Conservation (phyloP, 1,139 yeast genomes). For the Scheffersomyces segobiensis region DNA sequence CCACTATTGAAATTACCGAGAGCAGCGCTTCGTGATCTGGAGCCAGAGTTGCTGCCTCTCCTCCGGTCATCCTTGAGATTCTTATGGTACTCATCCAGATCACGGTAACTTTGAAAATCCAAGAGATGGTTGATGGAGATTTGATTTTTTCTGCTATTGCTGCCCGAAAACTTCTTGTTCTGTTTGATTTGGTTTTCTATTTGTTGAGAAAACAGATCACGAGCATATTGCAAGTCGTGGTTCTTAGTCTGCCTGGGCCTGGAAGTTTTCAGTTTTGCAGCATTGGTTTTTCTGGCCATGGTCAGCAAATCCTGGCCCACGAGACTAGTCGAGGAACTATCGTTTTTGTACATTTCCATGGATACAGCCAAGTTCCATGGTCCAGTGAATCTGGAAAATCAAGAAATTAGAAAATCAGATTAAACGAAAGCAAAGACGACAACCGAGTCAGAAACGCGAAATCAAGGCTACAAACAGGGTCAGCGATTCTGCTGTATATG, state of each 20-base stretch:
- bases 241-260: not conserved
- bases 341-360: not conserved
- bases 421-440: not conserved
- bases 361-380: not conserved
- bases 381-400: not conserved
- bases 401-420: not conserved
- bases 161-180: constrained; percentile 1
- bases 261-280: not conserved
- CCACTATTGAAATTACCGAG: not conserved
- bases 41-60: constrained; percentile 12
- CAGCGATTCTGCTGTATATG: not conserved
- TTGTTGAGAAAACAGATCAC: not conserved
- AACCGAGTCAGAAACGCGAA: not conserved
- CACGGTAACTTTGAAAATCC: constrained; percentile 56
- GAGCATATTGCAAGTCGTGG: not conserved
- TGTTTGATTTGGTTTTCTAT: not conserved
- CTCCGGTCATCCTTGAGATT: constrained; percentile 17
- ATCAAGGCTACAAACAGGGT: not conserved
- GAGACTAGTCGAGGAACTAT: not conserved
- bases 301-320: not conserved
- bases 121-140: constrained; percentile 64
- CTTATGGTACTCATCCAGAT: constrained; percentile 47
- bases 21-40: not conserved
- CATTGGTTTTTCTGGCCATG: not conserved
- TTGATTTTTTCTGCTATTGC: constrained; percentile 49